A percentile compares a stretch with the other conserved stretches of the same genome.
Evolutionary conservation across 2,329 filamentous ascomycete species (phyloP).

Genomic region (Kalmusia sp.): DNA sequence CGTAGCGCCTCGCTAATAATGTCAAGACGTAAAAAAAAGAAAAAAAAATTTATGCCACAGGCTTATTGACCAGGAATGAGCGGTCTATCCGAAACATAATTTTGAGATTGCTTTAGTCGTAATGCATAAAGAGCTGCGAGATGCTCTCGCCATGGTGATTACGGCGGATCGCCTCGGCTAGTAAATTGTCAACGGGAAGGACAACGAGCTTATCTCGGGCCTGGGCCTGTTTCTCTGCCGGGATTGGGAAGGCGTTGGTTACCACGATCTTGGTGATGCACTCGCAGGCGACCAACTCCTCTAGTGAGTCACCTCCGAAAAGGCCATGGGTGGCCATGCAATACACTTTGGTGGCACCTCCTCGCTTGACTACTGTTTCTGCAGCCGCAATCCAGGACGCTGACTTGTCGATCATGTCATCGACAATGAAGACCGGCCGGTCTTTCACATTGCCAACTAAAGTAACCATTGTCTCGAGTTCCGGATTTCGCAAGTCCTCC

Average conservation of each 20-base stretch:
- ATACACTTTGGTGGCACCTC: conserved; percentile 90
- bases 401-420: conserved; percentile 99
- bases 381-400: conserved; percentile 97
- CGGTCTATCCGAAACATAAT: not conserved
- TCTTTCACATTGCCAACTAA: conserved; percentile 94
- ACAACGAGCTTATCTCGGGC: conserved; percentile 81
- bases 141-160: conserved; percentile 96
- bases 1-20: conserved; percentile 23
- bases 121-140: conserved; percentile 57
- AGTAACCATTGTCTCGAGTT: conserved; percentile 92
- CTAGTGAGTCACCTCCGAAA: conserved; percentile 87
- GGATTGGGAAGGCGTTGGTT: conserved; percentile 96
- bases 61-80: not conserved
- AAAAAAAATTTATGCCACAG: not conserved
- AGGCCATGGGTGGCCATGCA: conserved; percentile 97
- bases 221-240: conserved; percentile 71
- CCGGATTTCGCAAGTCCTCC: conserved; percentile 79
- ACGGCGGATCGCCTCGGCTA: conserved; percentile 90
- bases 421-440: conserved; percentile 89
- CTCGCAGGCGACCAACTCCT: conserved; percentile 88
- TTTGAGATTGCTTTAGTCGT: conserved; percentile 30
- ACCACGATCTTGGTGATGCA: conserved; percentile 95
- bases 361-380: conserved; percentile 93
- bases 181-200: conserved; percentile 84
- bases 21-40: not conserved